Conservation (phyloP, 1,284 basidiomycete genomes). For the Cystobasidiaceae sp. region DNA sequence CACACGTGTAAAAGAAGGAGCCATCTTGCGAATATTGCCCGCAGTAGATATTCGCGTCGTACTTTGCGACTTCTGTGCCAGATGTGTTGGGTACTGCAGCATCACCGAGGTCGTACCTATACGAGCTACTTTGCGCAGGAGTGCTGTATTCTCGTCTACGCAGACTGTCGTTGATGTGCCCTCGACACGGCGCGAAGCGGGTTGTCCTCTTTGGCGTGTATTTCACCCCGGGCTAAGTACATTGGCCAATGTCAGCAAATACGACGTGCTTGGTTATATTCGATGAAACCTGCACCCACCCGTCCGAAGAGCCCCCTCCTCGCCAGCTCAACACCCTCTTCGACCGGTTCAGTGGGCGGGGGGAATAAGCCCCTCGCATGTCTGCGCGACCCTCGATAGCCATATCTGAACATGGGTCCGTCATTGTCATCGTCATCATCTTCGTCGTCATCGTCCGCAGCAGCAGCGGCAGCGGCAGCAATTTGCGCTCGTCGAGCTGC, state of each 20-base stretch:
- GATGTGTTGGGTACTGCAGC: conserved; percentile 66
- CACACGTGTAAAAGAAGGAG: conserved; percentile 41
- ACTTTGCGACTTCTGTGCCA: conserved; percentile 79
- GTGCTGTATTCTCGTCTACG: conserved; percentile 24
- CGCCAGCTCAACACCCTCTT: conserved; percentile 64
- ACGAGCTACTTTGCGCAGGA: background rate
- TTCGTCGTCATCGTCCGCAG: conserved; percentile 33
- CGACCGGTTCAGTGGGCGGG: conserved; percentile 57
- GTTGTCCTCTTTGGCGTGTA: conserved; percentile 13
- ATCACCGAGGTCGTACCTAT: conserved; percentile 19
- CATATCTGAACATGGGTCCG: conserved; percentile 38
- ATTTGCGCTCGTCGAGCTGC: background rate
- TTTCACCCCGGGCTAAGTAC: conserved; percentile 28
- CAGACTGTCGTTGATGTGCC: conserved; percentile 30
- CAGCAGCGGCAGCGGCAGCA: conserved; percentile 25
- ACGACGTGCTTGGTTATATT: conserved; percentile 12
- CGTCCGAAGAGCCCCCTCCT: conserved; percentile 80
- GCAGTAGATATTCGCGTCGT: conserved; percentile 77
- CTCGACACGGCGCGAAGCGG: conserved; percentile 21
- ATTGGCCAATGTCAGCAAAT: conserved; percentile 32
- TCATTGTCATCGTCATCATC: conserved; percentile 37
- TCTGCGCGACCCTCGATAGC: conserved; percentile 31
- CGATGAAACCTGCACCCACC: conserved; percentile 46
- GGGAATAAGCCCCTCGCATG: conserved; percentile 36
- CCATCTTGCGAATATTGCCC: conserved; percentile 72